These are phyloP conservation scores for Umbellularia californica DNA, from an alignment of 164 flowering plant species.

Conservation along the genomic window DNA sequence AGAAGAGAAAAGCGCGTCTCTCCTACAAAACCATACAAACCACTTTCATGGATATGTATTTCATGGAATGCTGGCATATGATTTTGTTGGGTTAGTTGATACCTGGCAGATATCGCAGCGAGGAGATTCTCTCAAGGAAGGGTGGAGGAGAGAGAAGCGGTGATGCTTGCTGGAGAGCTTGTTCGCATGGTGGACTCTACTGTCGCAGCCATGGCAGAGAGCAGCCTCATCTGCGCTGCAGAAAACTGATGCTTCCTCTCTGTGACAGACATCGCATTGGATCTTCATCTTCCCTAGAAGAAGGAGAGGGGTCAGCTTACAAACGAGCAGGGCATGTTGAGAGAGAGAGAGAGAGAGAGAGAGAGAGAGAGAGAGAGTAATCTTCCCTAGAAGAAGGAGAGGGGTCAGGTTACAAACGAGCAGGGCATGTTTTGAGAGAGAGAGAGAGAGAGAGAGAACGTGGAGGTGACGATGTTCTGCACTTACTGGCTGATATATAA, in stretches of 20 bases:
- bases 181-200: constrained; percentile 31
- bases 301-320: not conserved
- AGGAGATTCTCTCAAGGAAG: constrained; percentile 19
- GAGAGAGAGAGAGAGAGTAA: not conserved
- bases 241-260: constrained; percentile 28
- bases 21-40: constrained; percentile 33
- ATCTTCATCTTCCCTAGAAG: constrained; percentile 25
- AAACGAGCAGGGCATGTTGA: too few relatives aligned
- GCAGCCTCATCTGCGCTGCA: constrained; percentile 39
- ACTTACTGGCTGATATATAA: not conserved
- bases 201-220: constrained; percentile 28
- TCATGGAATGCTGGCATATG: not conserved
- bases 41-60: not conserved
- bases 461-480: not conserved
- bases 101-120: constrained; percentile 39
- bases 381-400: too few relatives aligned
- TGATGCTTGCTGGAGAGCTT: constrained; percentile 37
- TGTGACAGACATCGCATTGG: constrained; percentile 32
- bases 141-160: constrained; percentile 29
- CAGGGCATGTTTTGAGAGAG: too few relatives aligned
- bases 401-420: too few relatives aligned
- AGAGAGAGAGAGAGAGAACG: not conserved
- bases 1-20: constrained; percentile 72
- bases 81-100: not conserved
- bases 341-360: not conserved